Evolutionary conservation across 2,329 filamentous ascomycete genomes (phyloP).

Genomic region (Pseudodiploospora longispora): DNA sequence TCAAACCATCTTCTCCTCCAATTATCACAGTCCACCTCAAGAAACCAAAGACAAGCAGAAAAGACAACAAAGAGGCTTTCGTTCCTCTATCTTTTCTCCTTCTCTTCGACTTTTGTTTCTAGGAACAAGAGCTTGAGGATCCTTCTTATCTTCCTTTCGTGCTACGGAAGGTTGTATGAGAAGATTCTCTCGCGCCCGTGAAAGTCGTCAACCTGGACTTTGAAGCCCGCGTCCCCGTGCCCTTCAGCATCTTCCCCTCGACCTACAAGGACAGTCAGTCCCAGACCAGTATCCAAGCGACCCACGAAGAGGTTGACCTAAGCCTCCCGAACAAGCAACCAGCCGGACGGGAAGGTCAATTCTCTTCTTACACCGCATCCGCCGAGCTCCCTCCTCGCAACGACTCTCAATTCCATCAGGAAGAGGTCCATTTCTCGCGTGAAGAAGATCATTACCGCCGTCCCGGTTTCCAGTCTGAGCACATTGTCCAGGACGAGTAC

Average conservation of each 20-base stretch:
- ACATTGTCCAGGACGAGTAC: conserved; percentile 41
- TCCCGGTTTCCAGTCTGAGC: conserved; percentile 54
- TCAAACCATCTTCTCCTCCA: conserved; percentile 24
- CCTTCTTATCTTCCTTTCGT: conserved; percentile 64
- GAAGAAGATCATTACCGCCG: conserved; percentile 70
- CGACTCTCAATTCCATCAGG: conserved; percentile 61
- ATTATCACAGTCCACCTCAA: conserved; percentile 29
- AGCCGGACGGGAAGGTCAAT: conserved; percentile 97
- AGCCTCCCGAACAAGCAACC: conserved; percentile 60
- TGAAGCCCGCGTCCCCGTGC: conserved; percentile 98
- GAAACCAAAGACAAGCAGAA: conserved; percentile 23
- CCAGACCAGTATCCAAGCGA: conserved; percentile 44
- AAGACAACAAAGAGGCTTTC: conserved; percentile 27
- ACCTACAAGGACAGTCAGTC: conserved; percentile 65
- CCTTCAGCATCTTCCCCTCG: conserved; percentile 99
- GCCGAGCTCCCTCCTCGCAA: conserved; percentile 55
- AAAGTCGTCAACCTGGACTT: conserved; percentile 98
- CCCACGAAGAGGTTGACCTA: conserved; percentile 85
- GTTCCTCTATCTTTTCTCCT: conserved; percentile 26
- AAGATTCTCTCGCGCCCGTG: conserved; percentile 57
- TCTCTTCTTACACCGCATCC: conserved; percentile 63
- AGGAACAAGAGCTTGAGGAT: conserved; percentile 56
- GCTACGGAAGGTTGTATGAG: conserved; percentile 53
- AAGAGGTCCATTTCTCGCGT: conserved; percentile 76
- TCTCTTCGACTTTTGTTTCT: conserved; percentile 44